Evolutionary conservation across 2,329 filamentous ascomycete genomes (phyloP), one percentile per base, ranked within the genome.

Genomic region (Trichoderma citrinoviride): DNA sequence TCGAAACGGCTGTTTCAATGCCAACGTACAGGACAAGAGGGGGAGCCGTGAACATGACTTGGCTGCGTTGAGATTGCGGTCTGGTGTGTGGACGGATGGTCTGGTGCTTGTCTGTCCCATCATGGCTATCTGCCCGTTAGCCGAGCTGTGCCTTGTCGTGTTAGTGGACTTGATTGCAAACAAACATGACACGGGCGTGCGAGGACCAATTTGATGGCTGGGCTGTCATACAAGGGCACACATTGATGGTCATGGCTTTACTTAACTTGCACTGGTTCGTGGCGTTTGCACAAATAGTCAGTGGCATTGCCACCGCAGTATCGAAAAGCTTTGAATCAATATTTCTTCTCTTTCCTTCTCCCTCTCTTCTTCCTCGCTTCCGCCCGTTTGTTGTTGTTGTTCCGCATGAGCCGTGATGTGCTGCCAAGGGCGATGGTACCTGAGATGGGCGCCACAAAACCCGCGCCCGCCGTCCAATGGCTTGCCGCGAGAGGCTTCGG

Each of bases 401-500:
- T 37, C 33, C 33, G 33, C 33, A 37, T 14, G 33, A 37, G 33
- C 33, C 33, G 33, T 14, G 33, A 37, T 37, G 21, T 47, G 52
- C 52, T 55, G 52, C 23, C 56, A 60, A 23, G 44, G 56, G 44
- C 25, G 46, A 50, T 57, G 44, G 29, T 37, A 21, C 17, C 29
- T 40, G 52, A 21, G 33, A 55, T 55, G 33, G 52, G 17, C 27
- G 23, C 44, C 21, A 40, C 29, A 47, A n/a, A 27, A 40, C 27
- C 43, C 43, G 14, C 44, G 19, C 15, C 14, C 33, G 37, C 19
- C 41, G 46, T 27, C 57, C 57, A 61, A 61, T 61, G n/a, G 29
- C 25, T 43, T 29, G 57, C 57, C 47, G 57, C 57, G 25, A 40
- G 57, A 25, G 33, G 57, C 57, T 33, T 47, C 57, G 57, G 57